Evolutionary conservation across 1,284 basidiomycete species (phyloP), one percentile per base, ranked within the genome.

Genomic region (Trichosporon inkin): DNA sequence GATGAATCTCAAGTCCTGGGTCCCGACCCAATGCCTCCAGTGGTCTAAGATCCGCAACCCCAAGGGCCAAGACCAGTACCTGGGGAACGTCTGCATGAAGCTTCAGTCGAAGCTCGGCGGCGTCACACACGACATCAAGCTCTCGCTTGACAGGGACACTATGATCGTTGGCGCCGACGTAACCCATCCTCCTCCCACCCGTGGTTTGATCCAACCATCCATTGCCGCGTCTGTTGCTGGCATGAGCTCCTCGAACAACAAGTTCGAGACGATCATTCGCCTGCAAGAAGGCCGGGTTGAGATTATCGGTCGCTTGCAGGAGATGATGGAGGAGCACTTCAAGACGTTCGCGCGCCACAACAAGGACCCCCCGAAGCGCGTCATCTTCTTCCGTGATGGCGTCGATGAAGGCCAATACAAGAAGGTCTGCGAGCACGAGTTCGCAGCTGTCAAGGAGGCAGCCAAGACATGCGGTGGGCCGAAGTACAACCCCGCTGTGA

Each of bases 81-180:
- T 73, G 19, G 77, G 73, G 53, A 79, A 79, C 56, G 66, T 61
- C 10, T 53, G 64, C 6, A 76, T 79, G 75, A 79, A 79, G 64
- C 65, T 78, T 61, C 72, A 80, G 66, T 71, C 73, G 58, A 82
- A 82, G 77, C 75, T 82, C 38, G 77, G 78, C n/a, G 81, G 81
- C 49, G 65, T 78, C 47, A 82, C 81, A 36, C 78, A 78, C 63
- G 65, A 69, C 28, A 68, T 79, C 39, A 22, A 6, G 3, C 24
- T 16, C 6, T n/a, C 73, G 66, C 58, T 75, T 41, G 71, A 71
- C 60, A 73, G 70, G 54, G 69, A 62, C 5, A 80, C 79, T 1
- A 79, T 82, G 77, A 71, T 82, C 57, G 68, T 82, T 10, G 77
- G 77, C 16, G 76, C 75, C 16, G 77, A 78, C 55, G 80, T 80